Conservation (phyloP, 2,329 filamentous ascomycete genomes). For the Clarireedia paspali region DNA sequence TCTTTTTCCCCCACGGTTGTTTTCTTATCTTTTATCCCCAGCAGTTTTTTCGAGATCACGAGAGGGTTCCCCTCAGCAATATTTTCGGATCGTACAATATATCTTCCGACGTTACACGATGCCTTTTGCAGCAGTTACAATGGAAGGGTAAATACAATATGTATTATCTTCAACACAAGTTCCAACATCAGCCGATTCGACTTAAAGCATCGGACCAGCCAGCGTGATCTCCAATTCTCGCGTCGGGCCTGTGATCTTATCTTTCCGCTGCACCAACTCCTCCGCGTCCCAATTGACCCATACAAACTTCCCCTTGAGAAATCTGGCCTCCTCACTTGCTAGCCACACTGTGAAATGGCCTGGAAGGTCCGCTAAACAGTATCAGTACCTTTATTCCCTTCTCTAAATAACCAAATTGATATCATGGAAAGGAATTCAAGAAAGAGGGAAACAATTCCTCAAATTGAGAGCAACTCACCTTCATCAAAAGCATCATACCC, state of each 20-base stretch:
- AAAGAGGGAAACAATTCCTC: neutral
- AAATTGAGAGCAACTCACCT: neutral
- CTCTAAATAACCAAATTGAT: neutral
- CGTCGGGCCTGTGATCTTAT: neutral
- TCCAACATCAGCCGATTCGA: neutral
- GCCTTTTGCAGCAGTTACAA: no score
- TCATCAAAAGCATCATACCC: neutral
- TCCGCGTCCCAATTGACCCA: conserved; percentile 43
- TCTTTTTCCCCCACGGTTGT: no score
- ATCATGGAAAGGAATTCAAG: no score
- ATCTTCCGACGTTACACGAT: no score
- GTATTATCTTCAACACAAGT: no score
- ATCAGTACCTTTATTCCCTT: neutral
- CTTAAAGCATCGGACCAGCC: no score
- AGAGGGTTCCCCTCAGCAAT: no score
- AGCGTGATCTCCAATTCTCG: neutral
- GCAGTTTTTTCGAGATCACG: no score
- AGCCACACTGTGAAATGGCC: conserved; percentile 6
- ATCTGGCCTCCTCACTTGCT: conserved; percentile 33
- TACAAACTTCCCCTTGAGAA: conserved; percentile 37
- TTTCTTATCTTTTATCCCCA: no score
- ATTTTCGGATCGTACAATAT: no score
- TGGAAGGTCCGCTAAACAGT: neutral
- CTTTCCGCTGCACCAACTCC: conserved; percentile 29
- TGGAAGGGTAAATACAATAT: no score